phyloP scores from a whole-genome alignment of 306 rosid species.

The Begonia peltatifolia region DNA sequence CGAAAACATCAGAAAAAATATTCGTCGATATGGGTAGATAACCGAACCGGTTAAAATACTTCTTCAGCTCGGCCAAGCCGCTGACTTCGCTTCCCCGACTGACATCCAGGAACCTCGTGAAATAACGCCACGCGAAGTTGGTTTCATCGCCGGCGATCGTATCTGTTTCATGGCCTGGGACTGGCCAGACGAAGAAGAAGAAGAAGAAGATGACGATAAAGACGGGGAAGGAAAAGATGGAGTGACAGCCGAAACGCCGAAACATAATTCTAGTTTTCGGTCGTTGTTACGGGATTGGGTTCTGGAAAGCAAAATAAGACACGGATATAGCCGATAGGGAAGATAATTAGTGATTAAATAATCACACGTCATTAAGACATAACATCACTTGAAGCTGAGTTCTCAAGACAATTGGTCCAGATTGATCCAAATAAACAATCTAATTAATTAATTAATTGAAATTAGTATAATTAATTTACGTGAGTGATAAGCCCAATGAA shows the following conservation, averaged over 20 bases:
- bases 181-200: conserved; percentile 54
- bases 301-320: neutral
- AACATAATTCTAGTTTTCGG: conserved; percentile 26
- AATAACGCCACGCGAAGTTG: conserved; percentile 61
- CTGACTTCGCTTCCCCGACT: conserved; percentile 43
- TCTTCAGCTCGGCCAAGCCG: conserved; percentile 73
- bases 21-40: conserved; percentile 33
- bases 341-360: conserved; percentile 3
- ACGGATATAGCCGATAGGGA: neutral
- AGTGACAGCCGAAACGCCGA: conserved; percentile 16
- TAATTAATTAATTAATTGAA: conserved; percentile 13
- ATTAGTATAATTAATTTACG: conserved; percentile 10
- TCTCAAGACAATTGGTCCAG: no score
- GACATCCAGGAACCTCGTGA: conserved; percentile 52
- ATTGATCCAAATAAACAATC: conserved; percentile 2
- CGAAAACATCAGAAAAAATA: conserved; percentile 54
- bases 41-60: conserved; percentile 73
- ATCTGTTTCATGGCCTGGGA: conserved; percentile 28
- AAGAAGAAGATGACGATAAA: conserved; percentile 31
- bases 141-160: conserved; percentile 17
- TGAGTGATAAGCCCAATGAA: conserved; percentile 9
- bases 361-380: neutral
- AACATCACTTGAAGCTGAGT: no score
- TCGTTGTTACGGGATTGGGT: conserved; percentile 14
- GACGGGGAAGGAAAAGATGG: conserved; percentile 12